phyloP scores from a whole-genome alignment of 768 basidiomycete species.

The Xerocomellus dryophilus region DNA sequence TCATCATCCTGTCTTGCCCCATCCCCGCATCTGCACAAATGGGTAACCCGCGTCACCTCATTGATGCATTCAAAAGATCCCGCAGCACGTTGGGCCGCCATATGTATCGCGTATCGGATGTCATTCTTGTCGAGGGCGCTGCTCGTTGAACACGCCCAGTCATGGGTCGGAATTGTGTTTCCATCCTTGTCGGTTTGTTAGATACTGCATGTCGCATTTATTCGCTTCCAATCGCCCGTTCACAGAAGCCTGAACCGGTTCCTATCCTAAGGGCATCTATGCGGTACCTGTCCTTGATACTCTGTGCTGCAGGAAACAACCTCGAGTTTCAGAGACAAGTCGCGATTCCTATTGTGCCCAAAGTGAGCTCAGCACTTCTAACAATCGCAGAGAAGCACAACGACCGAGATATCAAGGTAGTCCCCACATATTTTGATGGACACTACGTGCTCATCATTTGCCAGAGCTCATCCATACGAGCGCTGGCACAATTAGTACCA shows the following conservation, averaged over 20 bases:
- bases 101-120: conserved; percentile 70
- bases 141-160: conserved; percentile 68
- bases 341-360: conserved; percentile 65
- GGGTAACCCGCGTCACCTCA: conserved; percentile 69
- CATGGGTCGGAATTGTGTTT: conserved; percentile 65
- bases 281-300: conserved; percentile 60
- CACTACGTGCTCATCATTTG: conserved; percentile 4
- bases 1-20: conserved; percentile 50
- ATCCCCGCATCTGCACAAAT: conserved; percentile 70
- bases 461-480: conserved; percentile 45
- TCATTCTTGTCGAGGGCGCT: conserved; percentile 52
- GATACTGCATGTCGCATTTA: conserved; percentile 15
- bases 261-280: conserved; percentile 62
- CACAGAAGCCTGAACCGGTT: conserved; percentile 64
- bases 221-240: conserved; percentile 14
- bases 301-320: conserved; percentile 55
- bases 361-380: conserved; percentile 61
- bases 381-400: conserved; percentile 49
- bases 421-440: not conserved
- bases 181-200: conserved; percentile 68
- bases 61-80: conserved; percentile 74
- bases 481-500: conserved; percentile 54
- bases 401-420: conserved; percentile 56
- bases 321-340: conserved; percentile 83
- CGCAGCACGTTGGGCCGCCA: conserved; percentile 77